Evolutionary conservation across 176 grass and related monocot species (phyloP).

Genomic region (Cocos nucifera): DNA sequence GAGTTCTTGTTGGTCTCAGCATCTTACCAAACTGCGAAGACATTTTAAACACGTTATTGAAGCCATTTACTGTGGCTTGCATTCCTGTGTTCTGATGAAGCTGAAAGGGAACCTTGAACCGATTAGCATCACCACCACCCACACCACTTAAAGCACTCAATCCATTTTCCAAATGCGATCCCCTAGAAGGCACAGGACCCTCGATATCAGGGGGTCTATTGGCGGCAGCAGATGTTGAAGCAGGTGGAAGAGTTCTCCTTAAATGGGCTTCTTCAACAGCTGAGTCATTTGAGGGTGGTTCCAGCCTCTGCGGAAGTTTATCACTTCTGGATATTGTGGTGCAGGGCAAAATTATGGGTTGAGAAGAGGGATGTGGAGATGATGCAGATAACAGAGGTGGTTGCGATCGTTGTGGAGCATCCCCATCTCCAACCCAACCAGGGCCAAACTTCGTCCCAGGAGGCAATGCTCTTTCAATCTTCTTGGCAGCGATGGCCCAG

Average conservation of each 20-base stretch:
- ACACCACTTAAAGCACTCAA: neutral
- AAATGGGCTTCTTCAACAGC: constrained; percentile 1
- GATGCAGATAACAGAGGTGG: constrained; percentile 6
- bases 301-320: constrained; percentile 4
- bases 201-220: constrained; percentile 5
- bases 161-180: constrained; percentile 9
- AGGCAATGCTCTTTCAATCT: constrained; percentile 33
- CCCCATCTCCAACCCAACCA: constrained; percentile 36
- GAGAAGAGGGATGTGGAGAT: neutral
- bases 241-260: constrained; percentile 3
- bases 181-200: neutral
- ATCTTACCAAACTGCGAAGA: constrained; percentile 13
- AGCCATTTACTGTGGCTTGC: constrained; percentile 1
- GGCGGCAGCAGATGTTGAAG: constrained; percentile 11
- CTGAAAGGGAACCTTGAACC: neutral
- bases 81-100: constrained; percentile 14
- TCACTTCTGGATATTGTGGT: constrained; percentile 9
- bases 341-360: constrained; percentile 1
- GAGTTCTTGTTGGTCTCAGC: neutral
- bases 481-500: constrained; percentile 27
- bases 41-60: constrained; percentile 1
- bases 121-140: neutral
- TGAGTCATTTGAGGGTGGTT: constrained; percentile 3
- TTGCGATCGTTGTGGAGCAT: constrained; percentile 13
- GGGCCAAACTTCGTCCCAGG: constrained; percentile 33